These are phyloP conservation scores for Albatrellus sp. DNA, from an alignment of 1,284 basidiomycete genomes.

Conservation along the genomic window DNA sequence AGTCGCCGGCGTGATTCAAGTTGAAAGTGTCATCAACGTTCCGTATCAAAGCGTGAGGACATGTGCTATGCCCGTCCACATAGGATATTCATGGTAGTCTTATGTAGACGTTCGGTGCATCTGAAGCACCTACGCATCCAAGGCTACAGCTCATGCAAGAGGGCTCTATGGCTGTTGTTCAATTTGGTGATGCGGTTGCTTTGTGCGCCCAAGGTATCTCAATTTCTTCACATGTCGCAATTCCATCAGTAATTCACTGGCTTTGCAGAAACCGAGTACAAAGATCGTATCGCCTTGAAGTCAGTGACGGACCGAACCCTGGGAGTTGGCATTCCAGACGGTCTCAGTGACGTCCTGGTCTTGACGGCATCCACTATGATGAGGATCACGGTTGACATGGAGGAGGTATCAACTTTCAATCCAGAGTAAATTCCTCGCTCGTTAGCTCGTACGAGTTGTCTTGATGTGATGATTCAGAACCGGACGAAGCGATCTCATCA, in stretches of 20 bases:
- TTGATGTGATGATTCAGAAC: conserved; percentile 23
- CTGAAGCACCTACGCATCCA: conserved; percentile 58
- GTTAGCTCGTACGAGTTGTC: neutral
- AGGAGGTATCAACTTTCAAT: conserved; percentile 45
- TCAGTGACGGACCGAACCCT: conserved; percentile 54
- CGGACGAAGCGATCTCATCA: conserved; percentile 58
- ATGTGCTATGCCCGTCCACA: neutral
- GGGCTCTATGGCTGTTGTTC: conserved; percentile 45
- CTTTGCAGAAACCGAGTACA: conserved; percentile 49
- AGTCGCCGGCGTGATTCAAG: conserved; percentile 27
- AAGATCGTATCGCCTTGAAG: conserved; percentile 62
- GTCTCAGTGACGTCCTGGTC: conserved; percentile 42
- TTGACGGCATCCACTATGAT: conserved; percentile 59
- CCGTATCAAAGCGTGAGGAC: conserved; percentile 62
- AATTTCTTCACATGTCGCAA: neutral
- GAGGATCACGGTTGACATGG: conserved; percentile 47
- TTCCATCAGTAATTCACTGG: neutral
- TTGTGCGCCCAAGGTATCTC: conserved; percentile 49
- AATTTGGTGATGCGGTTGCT: conserved; percentile 70
- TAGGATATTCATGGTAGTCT: conserved; percentile 3
- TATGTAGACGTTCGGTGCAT: conserved; percentile 39
- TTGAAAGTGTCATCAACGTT: conserved; percentile 39
- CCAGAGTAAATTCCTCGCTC: conserved; percentile 32
- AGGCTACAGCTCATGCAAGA: conserved; percentile 45
- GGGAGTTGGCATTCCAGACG: conserved; percentile 46